Percentiles rank a stretch among this genome's conserved stretches.
phyloP scores from a whole-genome alignment of 352 stramenopile species.

The Globisporangium echinulatum region DNA sequence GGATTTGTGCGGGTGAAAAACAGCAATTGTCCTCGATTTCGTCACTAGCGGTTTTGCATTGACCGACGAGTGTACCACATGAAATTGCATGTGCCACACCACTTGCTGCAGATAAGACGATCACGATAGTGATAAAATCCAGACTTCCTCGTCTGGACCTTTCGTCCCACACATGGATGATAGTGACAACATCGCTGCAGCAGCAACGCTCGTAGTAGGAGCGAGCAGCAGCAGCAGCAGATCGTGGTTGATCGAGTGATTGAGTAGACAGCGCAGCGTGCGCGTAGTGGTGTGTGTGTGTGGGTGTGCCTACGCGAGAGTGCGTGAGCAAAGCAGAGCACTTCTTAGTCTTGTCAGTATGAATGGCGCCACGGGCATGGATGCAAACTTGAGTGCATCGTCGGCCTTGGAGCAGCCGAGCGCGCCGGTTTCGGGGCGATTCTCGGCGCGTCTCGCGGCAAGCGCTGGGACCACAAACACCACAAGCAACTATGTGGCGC shows the following conservation, averaged over 20 bases:
- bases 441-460: neutral
- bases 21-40: too few relatives aligned
- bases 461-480: neutral
- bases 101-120: neutral
- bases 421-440: neutral
- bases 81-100: neutral
- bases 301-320: neutral
- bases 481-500: neutral
- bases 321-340: constrained; percentile 11
- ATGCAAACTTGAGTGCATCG: too few relatives aligned
- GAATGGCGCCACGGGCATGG: too few relatives aligned
- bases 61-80: neutral
- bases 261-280: too few relatives aligned
- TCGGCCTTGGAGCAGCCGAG: constrained; percentile 6
- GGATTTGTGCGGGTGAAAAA: too few relatives aligned
- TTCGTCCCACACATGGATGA: neutral
- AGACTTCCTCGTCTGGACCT: neutral
- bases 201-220: neutral
- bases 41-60: neutral
- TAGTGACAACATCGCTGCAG: neutral
- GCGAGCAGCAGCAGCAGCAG: neutral
- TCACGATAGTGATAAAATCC: neutral
- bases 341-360: too few relatives aligned
- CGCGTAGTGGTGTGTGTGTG: neutral
- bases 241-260: neutral